These are phyloP conservation scores for Cutaneotrichosporon curvatum DNA, from an alignment of 1,284 basidiomycete genomes.

Conservation along the genomic window DNA sequence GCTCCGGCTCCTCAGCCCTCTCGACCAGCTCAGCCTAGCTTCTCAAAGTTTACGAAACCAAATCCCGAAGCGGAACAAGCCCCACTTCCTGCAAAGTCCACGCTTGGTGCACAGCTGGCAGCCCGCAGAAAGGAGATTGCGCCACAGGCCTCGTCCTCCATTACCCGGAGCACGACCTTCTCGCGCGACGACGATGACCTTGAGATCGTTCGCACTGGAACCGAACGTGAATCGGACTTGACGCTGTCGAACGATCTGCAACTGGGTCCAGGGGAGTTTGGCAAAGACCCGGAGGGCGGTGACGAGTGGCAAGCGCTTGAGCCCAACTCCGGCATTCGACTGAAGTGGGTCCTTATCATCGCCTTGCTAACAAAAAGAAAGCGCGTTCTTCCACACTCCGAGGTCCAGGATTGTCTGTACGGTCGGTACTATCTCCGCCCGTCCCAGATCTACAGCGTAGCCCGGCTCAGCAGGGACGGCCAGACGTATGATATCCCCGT, in stretches of 20 bases:
- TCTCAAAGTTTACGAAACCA: background rate
- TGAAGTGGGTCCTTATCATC: slow-evolving; percentile 59
- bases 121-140: background rate
- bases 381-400: slow-evolving; percentile 64
- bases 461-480: slow-evolving; percentile 67
- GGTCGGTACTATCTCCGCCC: slow-evolving; percentile 82
- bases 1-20: background rate
- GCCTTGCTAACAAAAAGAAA: slow-evolving; percentile 51
- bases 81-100: background rate
- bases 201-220: slow-evolving; percentile 9
- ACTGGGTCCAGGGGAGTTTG: slow-evolving; percentile 63
- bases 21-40: background rate
- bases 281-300: slow-evolving; percentile 38
- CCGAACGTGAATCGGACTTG: slow-evolving; percentile 55
- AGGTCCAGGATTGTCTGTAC: slow-evolving; percentile 71
- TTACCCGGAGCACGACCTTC: too few species aligned
- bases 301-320: slow-evolving; percentile 18
- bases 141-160: background rate
- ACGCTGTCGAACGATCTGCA: slow-evolving; percentile 66
- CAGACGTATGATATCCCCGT: slow-evolving; percentile 85
- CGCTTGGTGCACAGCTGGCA: background rate
- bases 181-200: slow-evolving; percentile 5
- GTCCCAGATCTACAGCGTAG: slow-evolving; percentile 75
- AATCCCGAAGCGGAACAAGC: background rate
- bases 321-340: slow-evolving; percentile 51